Evolutionary conservation across 2,329 filamentous ascomycete species (phyloP).

Genomic region (Epichloe scottii): DNA sequence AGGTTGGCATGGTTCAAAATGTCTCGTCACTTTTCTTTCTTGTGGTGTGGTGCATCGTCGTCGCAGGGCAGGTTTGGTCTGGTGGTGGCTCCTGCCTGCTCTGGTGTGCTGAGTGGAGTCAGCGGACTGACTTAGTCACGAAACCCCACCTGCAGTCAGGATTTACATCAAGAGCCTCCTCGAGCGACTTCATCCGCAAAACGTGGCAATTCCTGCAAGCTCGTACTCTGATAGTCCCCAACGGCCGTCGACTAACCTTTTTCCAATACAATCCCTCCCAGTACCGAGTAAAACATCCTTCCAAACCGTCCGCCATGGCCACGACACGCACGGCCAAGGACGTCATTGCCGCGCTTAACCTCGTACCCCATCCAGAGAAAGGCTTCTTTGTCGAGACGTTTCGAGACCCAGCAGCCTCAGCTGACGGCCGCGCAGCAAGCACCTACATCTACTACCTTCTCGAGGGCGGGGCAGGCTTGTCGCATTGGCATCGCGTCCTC

Average conservation of each 20-base stretch:
- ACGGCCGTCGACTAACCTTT: neutral
- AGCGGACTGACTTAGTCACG: neutral
- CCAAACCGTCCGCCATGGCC: neutral
- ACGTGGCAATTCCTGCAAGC: too few relatives aligned
- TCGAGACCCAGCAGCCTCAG: slow-evolving; percentile 20
- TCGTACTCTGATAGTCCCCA: neutral
- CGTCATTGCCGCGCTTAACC: slow-evolving; percentile 28
- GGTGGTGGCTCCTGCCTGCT: neutral
- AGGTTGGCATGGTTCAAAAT: neutral
- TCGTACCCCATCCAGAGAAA: slow-evolving; percentile 33
- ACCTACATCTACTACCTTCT: slow-evolving; percentile 42
- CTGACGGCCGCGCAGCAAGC: slow-evolving; percentile 27
- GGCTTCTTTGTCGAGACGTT: slow-evolving; percentile 37
- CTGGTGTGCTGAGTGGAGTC: too few relatives aligned
- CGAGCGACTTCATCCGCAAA: too few relatives aligned
- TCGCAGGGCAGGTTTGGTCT: neutral
- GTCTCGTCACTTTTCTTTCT: neutral
- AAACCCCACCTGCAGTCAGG: too few relatives aligned
- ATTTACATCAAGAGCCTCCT: neutral
- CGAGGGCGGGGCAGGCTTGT: slow-evolving; percentile 28
- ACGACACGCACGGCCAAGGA: slow-evolving; percentile 22
- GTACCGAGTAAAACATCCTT: neutral
- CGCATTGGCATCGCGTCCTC: slow-evolving; percentile 36
- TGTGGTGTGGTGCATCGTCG: neutral
- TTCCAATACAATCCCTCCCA: neutral